Percentiles rank a stretch among this genome's conserved stretches.
Evolutionary conservation across 1,284 basidiomycete species (phyloP).

Genomic region (Veloporphyrellus conicus): DNA sequence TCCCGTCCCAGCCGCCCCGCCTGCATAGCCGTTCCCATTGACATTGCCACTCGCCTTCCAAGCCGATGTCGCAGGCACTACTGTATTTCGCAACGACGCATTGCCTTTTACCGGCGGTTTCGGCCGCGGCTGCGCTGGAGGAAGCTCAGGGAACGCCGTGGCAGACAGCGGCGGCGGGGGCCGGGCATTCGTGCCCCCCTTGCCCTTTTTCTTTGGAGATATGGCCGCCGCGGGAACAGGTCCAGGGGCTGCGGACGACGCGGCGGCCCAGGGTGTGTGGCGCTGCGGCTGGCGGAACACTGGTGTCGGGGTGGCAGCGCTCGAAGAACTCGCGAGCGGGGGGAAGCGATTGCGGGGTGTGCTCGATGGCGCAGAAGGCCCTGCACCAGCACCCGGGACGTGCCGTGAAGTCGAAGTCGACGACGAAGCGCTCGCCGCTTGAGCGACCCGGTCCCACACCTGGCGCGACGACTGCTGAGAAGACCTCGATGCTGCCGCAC

Average conservation of each 20-base stretch:
- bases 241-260: slow-evolving; percentile 27
- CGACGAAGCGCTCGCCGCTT: slow-evolving; percentile 67
- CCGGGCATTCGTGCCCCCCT: neutral
- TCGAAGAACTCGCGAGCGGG: slow-evolving; percentile 33
- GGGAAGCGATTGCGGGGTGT: slow-evolving; percentile 43
- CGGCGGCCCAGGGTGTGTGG: slow-evolving; percentile 53
- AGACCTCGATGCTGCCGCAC: slow-evolving; percentile 59
- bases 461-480: slow-evolving; percentile 57
- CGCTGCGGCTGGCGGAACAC: slow-evolving; percentile 38
- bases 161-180: slow-evolving; percentile 48
- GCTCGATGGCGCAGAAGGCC: slow-evolving; percentile 13
- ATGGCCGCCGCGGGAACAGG: neutral
- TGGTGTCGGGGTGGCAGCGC: slow-evolving; percentile 11
- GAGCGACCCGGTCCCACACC: slow-evolving; percentile 85
- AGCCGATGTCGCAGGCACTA: slow-evolving; percentile 44
- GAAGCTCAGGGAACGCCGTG: slow-evolving; percentile 70
- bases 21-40: too few species aligned
- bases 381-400: slow-evolving; percentile 14
- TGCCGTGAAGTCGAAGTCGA: slow-evolving; percentile 38
- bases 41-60: slow-evolving; percentile 39
- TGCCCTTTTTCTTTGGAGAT: slow-evolving; percentile 18
- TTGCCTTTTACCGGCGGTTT: slow-evolving; percentile 63
- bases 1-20: too few species aligned
- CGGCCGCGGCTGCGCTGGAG: slow-evolving; percentile 39
- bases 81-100: slow-evolving; percentile 63